Evolutionary conservation across 257 asterid species (phyloP).

Genomic region (Cruciata laevipes): DNA sequence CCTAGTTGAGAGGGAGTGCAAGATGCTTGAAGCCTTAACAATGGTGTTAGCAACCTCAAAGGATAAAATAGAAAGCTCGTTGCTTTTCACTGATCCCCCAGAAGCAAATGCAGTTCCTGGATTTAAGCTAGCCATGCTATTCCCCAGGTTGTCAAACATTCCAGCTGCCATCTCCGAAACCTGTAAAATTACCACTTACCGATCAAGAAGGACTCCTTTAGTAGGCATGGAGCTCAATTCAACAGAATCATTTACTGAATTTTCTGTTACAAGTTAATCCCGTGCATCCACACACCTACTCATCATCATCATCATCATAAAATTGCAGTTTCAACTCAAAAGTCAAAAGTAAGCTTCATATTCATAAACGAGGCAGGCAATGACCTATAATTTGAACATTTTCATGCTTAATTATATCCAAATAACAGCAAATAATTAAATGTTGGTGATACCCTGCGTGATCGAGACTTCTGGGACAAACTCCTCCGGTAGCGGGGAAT

Average conservation of each 20-base stretch:
- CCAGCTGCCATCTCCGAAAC: conserved; percentile 65
- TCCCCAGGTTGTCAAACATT: conserved; percentile 62
- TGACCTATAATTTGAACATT: not conserved
- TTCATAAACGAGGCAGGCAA: too few species aligned
- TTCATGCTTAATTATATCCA: not conserved
- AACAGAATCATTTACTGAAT: not conserved
- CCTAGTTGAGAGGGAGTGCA: conserved; percentile 57
- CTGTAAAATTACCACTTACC: conserved; percentile 26
- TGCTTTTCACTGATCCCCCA: conserved; percentile 40
- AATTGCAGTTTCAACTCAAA: too few species aligned
- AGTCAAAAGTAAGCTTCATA: not conserved
- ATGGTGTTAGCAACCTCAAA: conserved; percentile 87
- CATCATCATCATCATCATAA: not conserved
- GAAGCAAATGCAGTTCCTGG: conserved; percentile 47
- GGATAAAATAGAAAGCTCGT: conserved; percentile 55
- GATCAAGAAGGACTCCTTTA: conserved; percentile 3
- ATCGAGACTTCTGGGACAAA: conserved; percentile 42
- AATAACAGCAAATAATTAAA: not conserved
- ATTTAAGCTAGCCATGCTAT: conserved; percentile 47
- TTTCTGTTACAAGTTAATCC: not conserved
- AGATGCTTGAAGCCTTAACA: conserved; percentile 62
- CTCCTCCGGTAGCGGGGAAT: conserved; percentile 58
- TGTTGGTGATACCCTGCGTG: conserved; percentile 36
- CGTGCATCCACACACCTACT: not conserved
- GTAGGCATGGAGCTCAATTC: not conserved